Conservation (phyloP, 805 yeast genomes). For the Starmerella ratchasimensis region DNA sequence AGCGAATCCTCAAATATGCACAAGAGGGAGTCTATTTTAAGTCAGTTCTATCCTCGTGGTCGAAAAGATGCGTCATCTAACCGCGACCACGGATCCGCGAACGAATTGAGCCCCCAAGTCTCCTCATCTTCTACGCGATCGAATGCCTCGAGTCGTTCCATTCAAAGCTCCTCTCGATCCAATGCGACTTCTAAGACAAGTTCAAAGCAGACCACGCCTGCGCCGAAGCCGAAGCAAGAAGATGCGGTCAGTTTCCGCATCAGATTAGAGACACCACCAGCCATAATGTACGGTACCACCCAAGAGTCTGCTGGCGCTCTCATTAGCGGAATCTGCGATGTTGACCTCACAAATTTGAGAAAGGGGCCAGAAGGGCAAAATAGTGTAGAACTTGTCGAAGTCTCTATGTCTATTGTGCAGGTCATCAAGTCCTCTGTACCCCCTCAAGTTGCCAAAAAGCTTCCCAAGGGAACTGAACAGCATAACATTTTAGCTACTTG, state of each 20-base stretch:
- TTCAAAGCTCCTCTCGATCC: background rate
- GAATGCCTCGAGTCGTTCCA: background rate
- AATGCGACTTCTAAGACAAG: background rate
- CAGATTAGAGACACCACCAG: slow-evolving; percentile 74
- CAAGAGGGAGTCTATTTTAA: slow-evolving; percentile 13
- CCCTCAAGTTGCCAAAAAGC: slow-evolving; percentile 7
- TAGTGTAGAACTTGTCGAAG: slow-evolving; percentile 30
- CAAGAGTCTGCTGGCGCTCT: slow-evolving; percentile 73
- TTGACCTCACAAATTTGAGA: slow-evolving; percentile 37
- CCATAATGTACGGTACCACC: slow-evolving; percentile 69
- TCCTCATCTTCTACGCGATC: slow-evolving; percentile 2
- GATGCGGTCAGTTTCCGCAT: slow-evolving; percentile 14
- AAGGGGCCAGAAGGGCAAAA: slow-evolving; percentile 31
- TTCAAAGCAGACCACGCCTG: background rate
- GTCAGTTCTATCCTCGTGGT: slow-evolving; percentile 11
- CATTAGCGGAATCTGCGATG: slow-evolving; percentile 59
- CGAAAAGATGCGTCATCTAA: slow-evolving; percentile 1
- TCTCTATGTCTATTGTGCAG: slow-evolving; percentile 41
- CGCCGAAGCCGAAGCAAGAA: slow-evolving; percentile 4
- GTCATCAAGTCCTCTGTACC: slow-evolving; percentile 31
- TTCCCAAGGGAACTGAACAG: slow-evolving; percentile 15
- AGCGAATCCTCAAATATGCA: no score
- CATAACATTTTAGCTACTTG: slow-evolving; percentile 61
- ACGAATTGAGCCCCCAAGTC: slow-evolving; percentile 8
- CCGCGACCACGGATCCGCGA: background rate